Conservation (phyloP, 192 early-diverging fungal genomes). For the Entomortierella lignicola region DNA sequence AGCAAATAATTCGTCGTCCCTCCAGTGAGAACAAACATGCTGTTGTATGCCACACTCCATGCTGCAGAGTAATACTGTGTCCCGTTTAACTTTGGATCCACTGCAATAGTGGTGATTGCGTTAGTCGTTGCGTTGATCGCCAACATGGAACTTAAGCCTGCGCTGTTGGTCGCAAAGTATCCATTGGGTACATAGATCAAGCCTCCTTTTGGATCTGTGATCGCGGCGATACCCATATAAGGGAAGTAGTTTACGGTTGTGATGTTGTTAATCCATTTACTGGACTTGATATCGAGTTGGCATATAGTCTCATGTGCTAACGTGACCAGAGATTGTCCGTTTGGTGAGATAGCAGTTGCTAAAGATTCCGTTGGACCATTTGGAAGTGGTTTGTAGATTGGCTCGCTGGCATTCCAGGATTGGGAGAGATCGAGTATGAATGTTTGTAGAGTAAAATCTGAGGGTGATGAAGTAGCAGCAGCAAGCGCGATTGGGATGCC, state of each 20-base stretch:
- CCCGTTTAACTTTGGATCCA: background rate
- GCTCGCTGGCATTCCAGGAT: conserved; percentile 10
- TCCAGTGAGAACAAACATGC: conserved; percentile 2
- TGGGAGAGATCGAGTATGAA: conserved; percentile 23
- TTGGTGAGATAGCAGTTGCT: background rate
- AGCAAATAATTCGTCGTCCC: background rate
- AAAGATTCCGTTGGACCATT: background rate
- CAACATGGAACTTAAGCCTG: background rate
- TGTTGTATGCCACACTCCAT: conserved; percentile 4
- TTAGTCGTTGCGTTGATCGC: background rate
- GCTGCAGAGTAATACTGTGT: background rate
- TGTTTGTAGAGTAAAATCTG: background rate
- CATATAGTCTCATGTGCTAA: background rate
- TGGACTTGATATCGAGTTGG: background rate
- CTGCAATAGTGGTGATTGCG: background rate
- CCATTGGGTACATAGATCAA: conserved; percentile 10
- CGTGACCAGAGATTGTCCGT: background rate
- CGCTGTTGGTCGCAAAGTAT: background rate
- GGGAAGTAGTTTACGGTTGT: background rate
- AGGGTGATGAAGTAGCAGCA: too few relatives aligned
- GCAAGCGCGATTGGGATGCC: background rate
- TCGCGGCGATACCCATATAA: background rate
- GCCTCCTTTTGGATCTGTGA: conserved; percentile 4
- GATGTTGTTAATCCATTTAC: background rate
- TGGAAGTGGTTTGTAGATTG: conserved; percentile 8